Percentiles rank a stretch among this genome's conserved stretches.
phyloP scores from a whole-genome alignment of 106 monocot species.

The Dioscorea dumetorum region DNA sequence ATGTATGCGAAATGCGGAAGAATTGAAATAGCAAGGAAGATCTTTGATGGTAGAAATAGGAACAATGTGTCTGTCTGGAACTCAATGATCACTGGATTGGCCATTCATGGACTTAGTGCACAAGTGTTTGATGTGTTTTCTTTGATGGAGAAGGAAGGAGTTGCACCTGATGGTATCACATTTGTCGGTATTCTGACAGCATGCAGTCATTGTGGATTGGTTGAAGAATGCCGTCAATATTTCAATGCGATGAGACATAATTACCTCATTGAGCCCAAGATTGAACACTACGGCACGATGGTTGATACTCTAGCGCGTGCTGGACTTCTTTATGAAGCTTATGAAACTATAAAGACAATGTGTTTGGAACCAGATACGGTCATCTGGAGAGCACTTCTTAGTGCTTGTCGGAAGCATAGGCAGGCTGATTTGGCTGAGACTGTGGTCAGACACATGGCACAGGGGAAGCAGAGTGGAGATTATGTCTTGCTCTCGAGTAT shows the following conservation, averaged over 20 bases:
- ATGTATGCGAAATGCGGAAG: constrained; percentile 57
- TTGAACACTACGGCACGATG: constrained; percentile 45
- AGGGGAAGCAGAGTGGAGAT: constrained; percentile 21
- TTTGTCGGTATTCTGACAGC: constrained; percentile 42
- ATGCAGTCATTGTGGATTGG: constrained; percentile 42
- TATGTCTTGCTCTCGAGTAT: constrained; percentile 40
- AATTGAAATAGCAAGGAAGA: constrained; percentile 19
- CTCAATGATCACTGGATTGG: constrained; percentile 47
- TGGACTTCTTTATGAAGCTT: constrained; percentile 34
- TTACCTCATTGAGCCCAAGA: constrained; percentile 21
- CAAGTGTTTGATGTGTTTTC: constrained; percentile 20
- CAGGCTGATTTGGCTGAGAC: constrained; percentile 16
- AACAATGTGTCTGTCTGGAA: constrained; percentile 43
- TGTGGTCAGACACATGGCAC: constrained; percentile 10
- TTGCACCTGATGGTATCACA: constrained; percentile 27
- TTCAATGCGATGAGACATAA: constrained; percentile 25
- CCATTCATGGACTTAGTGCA: constrained; percentile 32
- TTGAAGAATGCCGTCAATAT: constrained; percentile 22
- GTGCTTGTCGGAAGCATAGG: constrained; percentile 28
- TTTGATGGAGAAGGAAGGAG: constrained; percentile 26
- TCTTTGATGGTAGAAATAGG: constrained; percentile 13
- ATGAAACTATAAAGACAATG: constrained; percentile 21
- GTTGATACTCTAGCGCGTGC: constrained; percentile 37
- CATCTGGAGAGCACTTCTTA: constrained; percentile 45
- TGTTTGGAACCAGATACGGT: constrained; percentile 25